Evolutionary conservation across 1,284 basidiomycete species (phyloP), one percentile per base, ranked within the genome.

Genomic region (Vanrija sp.): DNA sequence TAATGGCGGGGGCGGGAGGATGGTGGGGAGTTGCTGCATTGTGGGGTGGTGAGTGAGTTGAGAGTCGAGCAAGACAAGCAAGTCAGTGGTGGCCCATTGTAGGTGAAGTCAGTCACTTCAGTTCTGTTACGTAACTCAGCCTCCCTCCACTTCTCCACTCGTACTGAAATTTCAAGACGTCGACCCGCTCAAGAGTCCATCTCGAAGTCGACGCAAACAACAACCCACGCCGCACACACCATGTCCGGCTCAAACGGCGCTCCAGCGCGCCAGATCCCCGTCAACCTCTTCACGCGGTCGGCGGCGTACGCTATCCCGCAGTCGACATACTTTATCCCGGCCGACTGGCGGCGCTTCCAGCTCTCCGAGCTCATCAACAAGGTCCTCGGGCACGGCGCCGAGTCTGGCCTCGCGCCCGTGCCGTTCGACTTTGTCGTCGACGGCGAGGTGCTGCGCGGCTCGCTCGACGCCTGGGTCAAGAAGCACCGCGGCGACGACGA

Each of bases 361-460:
- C 86, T 98, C n/a, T 98, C 94, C 0, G 93, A 97, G 61, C 85
- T 98, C 45, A 86, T 99, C 62, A 98, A 98, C 79, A 95, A 96
- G 69, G 89, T 95, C 1, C 80, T 98, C 16, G 81, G 83, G 1
- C 82, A 91, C 12, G 57, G 55, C 10, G 36, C 57, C 10, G 66
- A 65, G 22, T 47, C 56, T 37, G 66, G 67, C 2, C 49, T 59
- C n/a, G 81, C 82, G 47, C 84, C 89, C 0, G 80, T 97, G 1
- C 95, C 94, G 0, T 98, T 98, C 67, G 95, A 98, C 75, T 98
- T 98, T 75, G 78, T 98, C 45, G 80, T 96, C 46, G 81, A 84
- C 53, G 90, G 91, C 25, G 84, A 90, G 67, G 82, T 98, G 14
- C 77, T 98, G 5, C 79, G 88, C 47, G 82, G 82, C 0, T 85